Conservation (phyloP, 768 basidiomycete genomes). For the Pleurotus salmoneostramineus region DNA sequence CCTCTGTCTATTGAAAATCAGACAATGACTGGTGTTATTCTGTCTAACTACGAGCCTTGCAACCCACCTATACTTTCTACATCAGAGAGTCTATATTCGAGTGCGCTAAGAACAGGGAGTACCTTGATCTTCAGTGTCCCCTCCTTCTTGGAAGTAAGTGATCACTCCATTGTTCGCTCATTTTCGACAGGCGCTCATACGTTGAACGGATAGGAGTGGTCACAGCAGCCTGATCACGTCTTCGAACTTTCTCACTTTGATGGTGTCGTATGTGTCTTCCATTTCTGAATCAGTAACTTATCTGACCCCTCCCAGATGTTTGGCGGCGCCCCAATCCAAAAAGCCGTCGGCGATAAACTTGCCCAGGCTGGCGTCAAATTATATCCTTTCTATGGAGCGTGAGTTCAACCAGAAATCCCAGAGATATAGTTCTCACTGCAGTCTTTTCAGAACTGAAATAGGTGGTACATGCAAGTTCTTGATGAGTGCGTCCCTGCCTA, state of each 20-base stretch:
- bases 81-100: conserved; percentile 17
- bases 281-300: neutral
- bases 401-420: neutral
- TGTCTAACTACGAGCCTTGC: neutral
- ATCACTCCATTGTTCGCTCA: neutral
- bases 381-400: conserved; percentile 17
- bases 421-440: neutral
- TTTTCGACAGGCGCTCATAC: neutral
- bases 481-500: neutral
- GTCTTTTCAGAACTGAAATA: conserved; percentile 13
- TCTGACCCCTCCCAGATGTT: conserved; percentile 9
- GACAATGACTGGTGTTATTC: conserved; percentile 12
- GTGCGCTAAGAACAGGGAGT: conserved; percentile 14
- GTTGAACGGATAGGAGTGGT: conserved; percentile 7
- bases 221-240: conserved; percentile 7
- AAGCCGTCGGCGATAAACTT: conserved; percentile 14
- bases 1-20: neutral
- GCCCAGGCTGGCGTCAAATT: conserved; percentile 11
- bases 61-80: conserved; percentile 12
- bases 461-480: conserved; percentile 9
- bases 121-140: conserved; percentile 21
- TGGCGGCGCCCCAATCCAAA: conserved; percentile 16
- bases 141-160: conserved; percentile 13
- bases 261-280: conserved; percentile 10
- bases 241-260: conserved; percentile 9